These are phyloP conservation scores for Digitaria exilis DNA, from an alignment of 202 grass and related monocot genomes.

Conservation along the genomic window DNA sequence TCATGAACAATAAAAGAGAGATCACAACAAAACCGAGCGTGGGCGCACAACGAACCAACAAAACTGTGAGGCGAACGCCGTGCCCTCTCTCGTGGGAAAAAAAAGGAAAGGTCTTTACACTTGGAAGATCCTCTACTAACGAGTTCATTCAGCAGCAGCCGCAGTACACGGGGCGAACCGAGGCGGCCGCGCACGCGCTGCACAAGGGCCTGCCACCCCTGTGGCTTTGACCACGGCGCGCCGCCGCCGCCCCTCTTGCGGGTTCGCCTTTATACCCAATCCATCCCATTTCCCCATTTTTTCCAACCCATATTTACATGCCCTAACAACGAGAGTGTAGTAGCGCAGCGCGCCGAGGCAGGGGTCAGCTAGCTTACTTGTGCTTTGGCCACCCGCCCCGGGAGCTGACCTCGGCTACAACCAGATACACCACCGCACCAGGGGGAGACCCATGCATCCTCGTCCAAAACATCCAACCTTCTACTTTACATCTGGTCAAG, in stretches of 20 bases:
- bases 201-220: constrained; percentile 67
- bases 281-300: not conserved
- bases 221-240: constrained; percentile 83
- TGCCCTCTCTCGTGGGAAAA: not conserved
- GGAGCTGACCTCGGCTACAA: constrained; percentile 13
- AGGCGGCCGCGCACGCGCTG: constrained; percentile 45
- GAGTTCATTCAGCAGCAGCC: constrained; percentile 38
- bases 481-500: constrained; percentile 33
- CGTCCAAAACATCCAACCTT: not conserved
- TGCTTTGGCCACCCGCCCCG: constrained; percentile 38
- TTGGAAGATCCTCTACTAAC: constrained; percentile 25
- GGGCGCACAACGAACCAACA: not conserved
- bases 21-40: not conserved
- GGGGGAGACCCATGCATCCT: too few species aligned
- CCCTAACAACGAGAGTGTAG: constrained; percentile 29
- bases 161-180: constrained; percentile 57
- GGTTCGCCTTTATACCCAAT: constrained; percentile 45
- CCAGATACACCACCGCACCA: not conserved
- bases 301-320: constrained; percentile 67
- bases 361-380: constrained; percentile 31
- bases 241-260: constrained; percentile 36
- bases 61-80: not conserved
- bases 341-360: constrained; percentile 29
- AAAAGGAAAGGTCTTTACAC: constrained; percentile 42
- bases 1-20: not conserved